Evolutionary conservation across 345 rosid species (phyloP), one percentile per base, ranked within the genome.

Genomic region (Syzygium jambos): DNA sequence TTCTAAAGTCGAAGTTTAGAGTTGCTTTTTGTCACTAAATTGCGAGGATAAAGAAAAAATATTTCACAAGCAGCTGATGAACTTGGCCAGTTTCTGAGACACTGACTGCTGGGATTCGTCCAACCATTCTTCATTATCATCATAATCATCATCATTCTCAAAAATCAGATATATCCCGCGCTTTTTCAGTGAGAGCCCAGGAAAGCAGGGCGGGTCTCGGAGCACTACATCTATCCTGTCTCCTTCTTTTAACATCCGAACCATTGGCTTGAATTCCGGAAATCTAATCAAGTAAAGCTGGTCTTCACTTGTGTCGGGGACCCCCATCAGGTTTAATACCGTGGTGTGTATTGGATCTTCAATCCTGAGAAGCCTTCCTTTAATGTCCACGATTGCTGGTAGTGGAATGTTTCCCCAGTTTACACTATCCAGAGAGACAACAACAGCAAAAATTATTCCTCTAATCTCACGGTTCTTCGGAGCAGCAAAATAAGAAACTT

Each of bases 201-300:
- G 19, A 46, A 89, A 51, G 22, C 21, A 0, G 4, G 92, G 93
- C 2, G 88, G 90, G 65, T 90, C 56, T 87, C n/a, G 85, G 54
- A 38, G 84, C 14, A 19, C 53, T 51, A 94, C 88, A 87, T 88
- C 89, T 78, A 94, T 88, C 86, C 51, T 87, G 83, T 59, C 89
- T 19, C 94, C 95, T 78, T 90, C 89, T 82, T 86, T 78, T 91
- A 93, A 51, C 56, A 61, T 68, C 9, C 22, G 51, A 87, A 95
- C 93, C 78, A 93, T 77, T 3, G 92, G 93, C 57, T 43, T 85
- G 21, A 8, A 17, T 22, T 56, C 88, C 8, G 94, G 85, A 89
- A 88, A 95, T 12, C 96, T 90, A 85, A 93, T 90, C 61, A 96
- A 68, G 93, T 93, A 89, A 51, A 96, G 91, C 49, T 95, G 94